Base-by-base conservation (phyloP, 2,329 filamentous ascomycete genomes). In the Trichoderma koningii region DNA sequence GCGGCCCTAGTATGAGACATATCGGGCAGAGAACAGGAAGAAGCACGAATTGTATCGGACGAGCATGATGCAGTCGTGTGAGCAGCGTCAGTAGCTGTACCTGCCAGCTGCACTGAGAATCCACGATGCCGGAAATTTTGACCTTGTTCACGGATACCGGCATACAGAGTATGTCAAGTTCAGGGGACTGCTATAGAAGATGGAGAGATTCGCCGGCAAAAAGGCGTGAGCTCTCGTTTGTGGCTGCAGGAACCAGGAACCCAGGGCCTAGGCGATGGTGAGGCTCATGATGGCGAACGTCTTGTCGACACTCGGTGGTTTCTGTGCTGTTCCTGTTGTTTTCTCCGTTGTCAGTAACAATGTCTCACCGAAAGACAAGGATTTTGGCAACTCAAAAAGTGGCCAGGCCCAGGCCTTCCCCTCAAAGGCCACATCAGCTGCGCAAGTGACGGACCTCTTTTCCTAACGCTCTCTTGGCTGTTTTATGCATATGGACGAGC, bases 191-290 rank as follows among this genome's bases (percentile, higher is more conserved):
- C 21, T 23, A 23, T 23, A 42, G 47, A 23, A 50, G 45, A 60
- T 61, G 57, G 45, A 47, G 45, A 52, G 17, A 28, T 61, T 21
- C 50, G 47, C 44, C 50, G 57, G 44, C 44, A 34, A 6, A 61
- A 61, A 60, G 45, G 30, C 47, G 57, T 45, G 30, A 56, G 30
- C 15, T 38, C 52, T 21, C 21, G 52, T 50, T 30, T 34, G 56
- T 41, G 30, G 56, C 45, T 60, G 45, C 44, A 28, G 56, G 45
- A 60, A 45, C 45, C 38, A 60, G 50, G 30, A 41, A 38, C 21
- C 28, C 12, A 41, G 42, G 5, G n/a, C 7, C 9, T 14, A 45
- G 14, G 12, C 34, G 34, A 7, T 3, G 30, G n/a, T 9, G 45
- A 50, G 17, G 56, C 44, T 50, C 19, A 15, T 21, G 19, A 41